Evolutionary conservation across 805 yeast genomes (phyloP).

Genomic region (Lipomyces chichibuensis): DNA sequence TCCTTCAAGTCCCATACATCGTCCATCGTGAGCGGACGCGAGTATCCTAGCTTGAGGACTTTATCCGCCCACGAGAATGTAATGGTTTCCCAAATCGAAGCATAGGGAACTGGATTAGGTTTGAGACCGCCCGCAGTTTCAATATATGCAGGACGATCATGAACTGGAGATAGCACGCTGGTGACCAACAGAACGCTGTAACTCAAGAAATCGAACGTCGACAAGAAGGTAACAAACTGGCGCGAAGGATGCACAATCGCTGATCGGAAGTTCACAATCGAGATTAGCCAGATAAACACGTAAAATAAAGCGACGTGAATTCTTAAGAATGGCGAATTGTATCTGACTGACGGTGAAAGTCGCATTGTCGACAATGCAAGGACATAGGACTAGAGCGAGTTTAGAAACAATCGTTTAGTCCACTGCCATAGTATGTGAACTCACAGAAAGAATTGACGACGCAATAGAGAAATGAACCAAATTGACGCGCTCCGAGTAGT

Average conservation of each 20-base stretch:
- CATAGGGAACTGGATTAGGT: constrained; percentile 76
- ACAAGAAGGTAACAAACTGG: constrained; percentile 29
- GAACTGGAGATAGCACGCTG: constrained; percentile 61
- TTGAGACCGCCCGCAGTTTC: constrained; percentile 49
- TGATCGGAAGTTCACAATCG: constrained; percentile 39
- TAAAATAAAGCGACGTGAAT: constrained; percentile 39
- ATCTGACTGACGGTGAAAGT: constrained; percentile 24
- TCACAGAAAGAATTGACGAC: constrained; percentile 21
- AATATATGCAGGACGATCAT: constrained; percentile 63
- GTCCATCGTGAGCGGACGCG: constrained; percentile 54
- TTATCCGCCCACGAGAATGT: constrained; percentile 78
- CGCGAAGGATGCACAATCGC: constrained; percentile 38
- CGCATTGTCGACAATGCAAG: constrained; percentile 35
- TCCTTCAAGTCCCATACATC: constrained; percentile 85
- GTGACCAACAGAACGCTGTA: constrained; percentile 51
- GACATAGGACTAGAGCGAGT: constrained; percentile 36
- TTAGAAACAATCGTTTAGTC: neutral
- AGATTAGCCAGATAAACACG: constrained; percentile 25
- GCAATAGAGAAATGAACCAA: constrained; percentile 1
- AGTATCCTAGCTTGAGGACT: constrained; percentile 68
- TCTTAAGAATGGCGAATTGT: constrained; percentile 36
- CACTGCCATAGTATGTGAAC: constrained; percentile 1
- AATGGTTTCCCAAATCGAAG: constrained; percentile 63
- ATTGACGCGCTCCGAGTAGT: constrained; percentile 6
- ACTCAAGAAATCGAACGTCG: constrained; percentile 46